These are phyloP conservation scores for Mallotus repandus DNA, from an alignment of 441 rosid genomes.

Conservation along the genomic window DNA sequence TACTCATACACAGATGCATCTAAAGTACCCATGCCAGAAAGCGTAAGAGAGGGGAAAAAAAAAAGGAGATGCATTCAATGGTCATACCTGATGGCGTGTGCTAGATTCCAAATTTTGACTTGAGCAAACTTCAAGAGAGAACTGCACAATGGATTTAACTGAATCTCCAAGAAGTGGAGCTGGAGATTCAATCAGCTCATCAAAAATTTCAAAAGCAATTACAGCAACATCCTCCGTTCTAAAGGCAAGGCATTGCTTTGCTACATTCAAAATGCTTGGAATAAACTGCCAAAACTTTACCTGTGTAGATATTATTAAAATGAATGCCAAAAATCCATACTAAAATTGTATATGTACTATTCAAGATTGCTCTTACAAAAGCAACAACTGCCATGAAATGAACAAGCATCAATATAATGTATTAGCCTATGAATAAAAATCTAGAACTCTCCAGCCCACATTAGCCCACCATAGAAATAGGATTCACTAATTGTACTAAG, in stretches of 20 bases:
- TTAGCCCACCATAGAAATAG: too few species aligned
- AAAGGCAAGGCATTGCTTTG: constrained; percentile 88
- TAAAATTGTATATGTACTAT: background rate
- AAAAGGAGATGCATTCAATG: constrained; percentile 8
- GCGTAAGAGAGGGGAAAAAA: constrained; percentile 14
- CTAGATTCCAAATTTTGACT: constrained; percentile 80
- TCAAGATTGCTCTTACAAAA: background rate
- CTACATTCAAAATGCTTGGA: constrained; percentile 94
- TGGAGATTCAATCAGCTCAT: constrained; percentile 97
- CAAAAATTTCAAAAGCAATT: constrained; percentile 98
- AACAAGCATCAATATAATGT: background rate
- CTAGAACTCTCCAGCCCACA: background rate
- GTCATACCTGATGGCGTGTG: constrained; percentile 94
- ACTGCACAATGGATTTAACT: constrained; percentile 90
- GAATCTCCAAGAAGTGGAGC: constrained; percentile 99
- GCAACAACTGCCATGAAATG: background rate
- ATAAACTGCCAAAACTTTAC: constrained; percentile 96
- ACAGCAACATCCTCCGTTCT: constrained; percentile 98
- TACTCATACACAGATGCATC: constrained; percentile 5
- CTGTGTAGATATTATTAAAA: constrained; percentile 39
- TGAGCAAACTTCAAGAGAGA: constrained; percentile 97
- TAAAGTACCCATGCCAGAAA: constrained; percentile 2
- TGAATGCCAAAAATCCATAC: background rate
- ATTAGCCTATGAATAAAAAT: background rate
- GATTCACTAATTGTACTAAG: too few species aligned